Percentiles rank a stretch among this genome's conserved stretches.
Evolutionary conservation across 176 grass and related monocot genomes (phyloP).

Genomic region (Rhynchospora pubera): DNA sequence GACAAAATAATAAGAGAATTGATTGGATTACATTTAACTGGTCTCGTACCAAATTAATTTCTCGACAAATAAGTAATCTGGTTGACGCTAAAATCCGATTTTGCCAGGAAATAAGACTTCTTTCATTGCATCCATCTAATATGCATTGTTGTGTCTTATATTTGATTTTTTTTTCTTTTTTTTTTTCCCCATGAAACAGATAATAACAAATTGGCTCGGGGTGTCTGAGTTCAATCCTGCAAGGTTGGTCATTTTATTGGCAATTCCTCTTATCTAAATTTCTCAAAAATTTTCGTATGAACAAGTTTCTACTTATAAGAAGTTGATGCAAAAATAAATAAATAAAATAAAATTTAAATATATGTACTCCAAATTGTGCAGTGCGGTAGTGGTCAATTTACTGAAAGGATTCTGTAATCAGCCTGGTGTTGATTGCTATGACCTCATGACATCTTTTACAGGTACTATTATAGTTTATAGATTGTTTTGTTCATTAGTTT

Average conservation of each 20-base stretch:
- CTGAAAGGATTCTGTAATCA: conserved; percentile 35
- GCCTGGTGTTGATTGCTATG: conserved; percentile 46
- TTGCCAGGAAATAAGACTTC: background rate
- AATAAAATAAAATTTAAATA: background rate
- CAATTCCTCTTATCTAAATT: background rate
- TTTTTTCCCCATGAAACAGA: conserved; percentile 23
- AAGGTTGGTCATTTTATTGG: conserved; percentile 18
- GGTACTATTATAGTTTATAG: conserved; percentile 27
- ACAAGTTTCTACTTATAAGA: background rate
- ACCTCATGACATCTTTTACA: conserved; percentile 51
- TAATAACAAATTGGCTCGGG: conserved; percentile 35
- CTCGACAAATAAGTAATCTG: background rate
- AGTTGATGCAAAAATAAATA: background rate
- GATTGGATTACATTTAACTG: background rate
- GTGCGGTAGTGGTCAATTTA: conserved; percentile 26
- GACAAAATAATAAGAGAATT: background rate
- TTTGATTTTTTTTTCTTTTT: background rate
- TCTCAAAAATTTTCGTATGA: background rate
- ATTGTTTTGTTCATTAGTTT: background rate
- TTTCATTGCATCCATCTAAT: background rate
- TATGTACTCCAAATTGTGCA: conserved; percentile 5
- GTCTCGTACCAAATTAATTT: background rate
- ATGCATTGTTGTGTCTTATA: too few relatives aligned
- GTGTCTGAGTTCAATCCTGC: conserved; percentile 58
- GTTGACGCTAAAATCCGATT: background rate